Evolutionary conservation across 2,329 filamentous ascomycete genomes (phyloP), one percentile per base, ranked within the genome.

Genomic region (Xylaria sp.): DNA sequence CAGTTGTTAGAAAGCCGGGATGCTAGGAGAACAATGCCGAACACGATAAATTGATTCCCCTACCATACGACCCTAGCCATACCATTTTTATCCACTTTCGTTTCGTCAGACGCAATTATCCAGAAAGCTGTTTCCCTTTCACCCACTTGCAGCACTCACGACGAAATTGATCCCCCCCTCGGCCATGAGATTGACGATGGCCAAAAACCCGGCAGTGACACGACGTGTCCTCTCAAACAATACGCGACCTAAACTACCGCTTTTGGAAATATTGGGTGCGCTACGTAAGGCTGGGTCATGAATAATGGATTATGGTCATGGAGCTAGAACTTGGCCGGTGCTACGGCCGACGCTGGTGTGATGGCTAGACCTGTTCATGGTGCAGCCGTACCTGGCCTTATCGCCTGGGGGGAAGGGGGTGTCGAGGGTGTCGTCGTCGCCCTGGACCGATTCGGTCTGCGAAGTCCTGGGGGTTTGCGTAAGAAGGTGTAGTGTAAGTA

Each of bases 101-200:
- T n/a, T 69, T 69, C 67, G 52, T 48, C 67, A 64, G 64, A 52
- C 10, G 18, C 8, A 34, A 64, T 69, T 67, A 69, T 57, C 67
- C 67, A 61, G 41, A 46, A 59, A 57, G 23, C 37, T 23, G 15
- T 46, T 31, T 4, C 41, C 54, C 15, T 60, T 41, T 15, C 41
- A 12, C 59, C 5, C 12, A 9, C 34, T 56, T 7, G n/a, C 64
- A 67, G 56, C 20, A 55, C 59, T 67, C 55, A 64, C 64, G 54
- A 66, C 58, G 34, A 39, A 56, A 55, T 12, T 51, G 34, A 20
- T 13, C 20, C n/a, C 44, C 12, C 13, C 13, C 8, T 37, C 31
- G 39, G n/a, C 44, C 57, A 65, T 63, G 25, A 62, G 66, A 61
- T 20, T 44, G 15, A 51, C 25, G 31, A 55, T 57, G 20, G 12